A percentile compares a stretch with the other conserved stretches of the same genome.
Conservation (phyloP, 331 rosid species). For the Acacia concinna region DNA sequence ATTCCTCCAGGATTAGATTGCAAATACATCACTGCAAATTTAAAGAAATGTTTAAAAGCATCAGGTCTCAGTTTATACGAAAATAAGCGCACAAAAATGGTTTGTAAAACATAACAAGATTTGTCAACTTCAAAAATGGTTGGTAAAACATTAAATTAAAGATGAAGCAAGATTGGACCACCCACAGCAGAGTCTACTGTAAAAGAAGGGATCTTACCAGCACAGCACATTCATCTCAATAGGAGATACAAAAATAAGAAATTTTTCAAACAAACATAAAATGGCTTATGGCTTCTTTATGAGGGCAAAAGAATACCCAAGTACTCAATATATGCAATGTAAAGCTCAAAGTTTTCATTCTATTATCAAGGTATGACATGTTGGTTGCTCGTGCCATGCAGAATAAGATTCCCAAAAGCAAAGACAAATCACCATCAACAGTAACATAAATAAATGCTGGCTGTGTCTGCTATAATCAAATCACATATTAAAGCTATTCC, state of each 20-base stretch:
- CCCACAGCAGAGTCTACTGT: not conserved
- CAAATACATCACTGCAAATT: slow-evolving; percentile 50
- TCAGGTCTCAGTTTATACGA: not conserved
- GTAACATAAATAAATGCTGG: not conserved
- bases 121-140: not conserved
- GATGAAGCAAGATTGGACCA: not conserved
- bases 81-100: not conserved
- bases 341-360: not conserved
- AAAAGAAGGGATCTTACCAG: not conserved
- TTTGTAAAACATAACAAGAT: not conserved
- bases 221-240: not conserved
- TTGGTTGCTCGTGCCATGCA: not conserved
- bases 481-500: not conserved
- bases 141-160: not conserved
- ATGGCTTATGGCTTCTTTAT: not conserved
- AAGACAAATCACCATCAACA: not conserved
- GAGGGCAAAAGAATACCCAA: not conserved
- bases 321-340: not conserved
- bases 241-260: not conserved
- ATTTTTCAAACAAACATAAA: not conserved
- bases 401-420: not conserved
- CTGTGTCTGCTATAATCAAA: not conserved
- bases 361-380: not conserved
- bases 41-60: not conserved
- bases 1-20: slow-evolving; percentile 60